These are phyloP conservation scores for Sesbania bispinosa DNA, from an alignment of 306 rosid genomes.

Conservation along the genomic window DNA sequence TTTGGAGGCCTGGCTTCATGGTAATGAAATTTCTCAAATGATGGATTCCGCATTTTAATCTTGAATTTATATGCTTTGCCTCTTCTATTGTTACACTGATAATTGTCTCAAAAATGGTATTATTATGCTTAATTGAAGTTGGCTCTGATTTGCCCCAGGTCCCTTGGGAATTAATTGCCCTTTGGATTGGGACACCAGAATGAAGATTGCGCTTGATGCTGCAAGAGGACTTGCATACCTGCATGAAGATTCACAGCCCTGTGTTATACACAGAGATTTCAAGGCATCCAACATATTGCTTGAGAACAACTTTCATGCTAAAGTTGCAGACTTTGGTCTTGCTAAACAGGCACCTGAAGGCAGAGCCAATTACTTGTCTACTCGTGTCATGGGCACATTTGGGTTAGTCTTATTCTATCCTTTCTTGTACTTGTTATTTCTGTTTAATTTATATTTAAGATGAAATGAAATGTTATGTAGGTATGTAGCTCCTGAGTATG, in stretches of 20 bases:
- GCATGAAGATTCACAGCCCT: conserved; percentile 96
- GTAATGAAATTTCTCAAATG: conserved; percentile 45
- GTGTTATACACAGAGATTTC: conserved; percentile 94
- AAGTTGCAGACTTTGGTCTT: conserved; percentile 98
- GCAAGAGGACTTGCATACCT: conserved; percentile 96
- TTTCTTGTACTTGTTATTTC: conserved; percentile 10
- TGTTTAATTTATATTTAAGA: conserved; percentile 17
- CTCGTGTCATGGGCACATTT: conserved; percentile 99
- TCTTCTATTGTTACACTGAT: neutral
- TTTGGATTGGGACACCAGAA: conserved; percentile 95
- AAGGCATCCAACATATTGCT: conserved; percentile 96
- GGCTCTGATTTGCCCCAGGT: conserved; percentile 47
- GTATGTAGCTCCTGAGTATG: conserved; percentile 99
- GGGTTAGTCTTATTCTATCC: conserved; percentile 61
- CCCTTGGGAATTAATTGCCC: conserved; percentile 92
- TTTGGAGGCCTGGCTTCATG: conserved; percentile 99
- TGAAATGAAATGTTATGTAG: conserved; percentile 41
- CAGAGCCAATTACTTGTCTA: conserved; percentile 79
- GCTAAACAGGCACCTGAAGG: conserved; percentile 99
- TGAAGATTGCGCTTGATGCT: conserved; percentile 97
- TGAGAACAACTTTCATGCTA: conserved; percentile 86
- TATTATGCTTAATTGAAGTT: conserved; percentile 12
- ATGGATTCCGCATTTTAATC: neutral
- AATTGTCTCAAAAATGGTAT: neutral
- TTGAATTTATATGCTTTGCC: conserved; percentile 3